phyloP scores from a whole-genome alignment of 225 moss, liverwort and hornwort genomes.

The Takakia lepidozioides region DNA sequence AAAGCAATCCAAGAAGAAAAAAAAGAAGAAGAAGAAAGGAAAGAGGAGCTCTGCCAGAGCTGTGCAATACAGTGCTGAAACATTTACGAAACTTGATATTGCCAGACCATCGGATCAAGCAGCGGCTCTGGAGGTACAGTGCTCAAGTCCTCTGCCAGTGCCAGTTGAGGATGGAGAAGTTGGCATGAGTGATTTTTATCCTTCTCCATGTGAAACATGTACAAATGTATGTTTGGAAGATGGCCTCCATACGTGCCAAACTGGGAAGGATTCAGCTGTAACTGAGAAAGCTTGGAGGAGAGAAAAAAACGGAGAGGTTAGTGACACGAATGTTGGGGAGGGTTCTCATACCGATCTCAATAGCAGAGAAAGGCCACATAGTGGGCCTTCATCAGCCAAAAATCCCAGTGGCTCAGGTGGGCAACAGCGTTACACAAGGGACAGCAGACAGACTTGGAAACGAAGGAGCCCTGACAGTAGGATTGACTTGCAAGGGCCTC shows the following conservation, averaged over 20 bases:
- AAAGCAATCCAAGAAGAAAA: conserved; percentile 14
- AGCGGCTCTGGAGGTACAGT: neutral
- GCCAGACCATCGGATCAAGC: neutral
- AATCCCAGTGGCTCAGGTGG: too few species aligned
- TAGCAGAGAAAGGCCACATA: too few species aligned
- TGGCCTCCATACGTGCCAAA: neutral
- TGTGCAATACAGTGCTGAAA: conserved; percentile 2
- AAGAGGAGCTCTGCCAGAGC: conserved; percentile 4
- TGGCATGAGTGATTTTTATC: too few species aligned
- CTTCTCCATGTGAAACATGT: neutral
- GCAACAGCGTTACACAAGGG: too few species aligned
- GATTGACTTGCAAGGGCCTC: neutral
- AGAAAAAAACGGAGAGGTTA: neutral
- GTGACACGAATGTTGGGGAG: too few species aligned
- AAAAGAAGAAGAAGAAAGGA: conserved; percentile 14
- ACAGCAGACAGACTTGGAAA: conserved; percentile 1
- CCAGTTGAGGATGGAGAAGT: too few species aligned
- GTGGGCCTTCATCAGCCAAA: too few species aligned
- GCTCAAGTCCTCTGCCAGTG: neutral
- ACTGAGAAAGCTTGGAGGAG: conserved; percentile 4
- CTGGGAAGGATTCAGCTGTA: conserved; percentile 1
- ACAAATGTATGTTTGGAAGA: conserved; percentile 1
- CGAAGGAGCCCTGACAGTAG: neutral
- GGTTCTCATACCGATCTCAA: too few species aligned
- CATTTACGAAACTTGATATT: neutral